Percentiles rank a stretch among this genome's conserved stretches.
Conservation (phyloP, 352 stramenopile species). For the Thalassiosira exigua region DNA sequence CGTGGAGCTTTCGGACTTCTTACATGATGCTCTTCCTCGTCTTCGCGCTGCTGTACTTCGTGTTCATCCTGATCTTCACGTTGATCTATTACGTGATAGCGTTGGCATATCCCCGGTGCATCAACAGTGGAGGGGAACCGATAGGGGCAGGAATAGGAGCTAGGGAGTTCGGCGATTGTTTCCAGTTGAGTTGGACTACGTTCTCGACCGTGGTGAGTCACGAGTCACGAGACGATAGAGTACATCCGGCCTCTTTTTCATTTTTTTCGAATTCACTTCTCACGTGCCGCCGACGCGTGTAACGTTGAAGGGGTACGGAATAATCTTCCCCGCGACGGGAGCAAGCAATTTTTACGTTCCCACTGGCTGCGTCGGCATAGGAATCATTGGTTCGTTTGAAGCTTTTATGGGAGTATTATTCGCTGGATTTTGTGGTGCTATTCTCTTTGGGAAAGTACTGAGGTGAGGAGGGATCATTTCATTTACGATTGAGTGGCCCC, state of each 20-base stretch:
- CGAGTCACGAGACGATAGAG: too few relatives aligned
- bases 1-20: neutral
- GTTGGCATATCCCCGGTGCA: neutral
- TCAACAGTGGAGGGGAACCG: neutral
- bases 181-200: slow-evolving; percentile 74
- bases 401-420: slow-evolving; percentile 76
- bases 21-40: neutral
- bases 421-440: slow-evolving; percentile 64
- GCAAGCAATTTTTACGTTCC: slow-evolving; percentile 26
- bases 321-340: slow-evolving; percentile 40
- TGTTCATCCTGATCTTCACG: neutral
- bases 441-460: slow-evolving; percentile 77
- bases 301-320: slow-evolving; percentile 33
- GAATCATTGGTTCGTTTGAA: slow-evolving; percentile 63
- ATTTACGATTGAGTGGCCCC: too few relatives aligned
- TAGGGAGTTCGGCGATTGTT: slow-evolving; percentile 42
- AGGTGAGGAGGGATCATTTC: too few relatives aligned
- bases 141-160: neutral
- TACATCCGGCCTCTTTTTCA: too few relatives aligned
- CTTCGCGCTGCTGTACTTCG: slow-evolving; percentile 2
- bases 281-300: too few relatives aligned
- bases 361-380: slow-evolving; percentile 53
- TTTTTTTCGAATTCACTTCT: neutral
- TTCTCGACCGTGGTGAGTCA: slow-evolving; percentile 73
- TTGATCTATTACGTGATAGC: neutral